Base-by-base conservation (phyloP, 2,329 filamentous ascomycete species). In the Alternaria infectoria region DNA sequence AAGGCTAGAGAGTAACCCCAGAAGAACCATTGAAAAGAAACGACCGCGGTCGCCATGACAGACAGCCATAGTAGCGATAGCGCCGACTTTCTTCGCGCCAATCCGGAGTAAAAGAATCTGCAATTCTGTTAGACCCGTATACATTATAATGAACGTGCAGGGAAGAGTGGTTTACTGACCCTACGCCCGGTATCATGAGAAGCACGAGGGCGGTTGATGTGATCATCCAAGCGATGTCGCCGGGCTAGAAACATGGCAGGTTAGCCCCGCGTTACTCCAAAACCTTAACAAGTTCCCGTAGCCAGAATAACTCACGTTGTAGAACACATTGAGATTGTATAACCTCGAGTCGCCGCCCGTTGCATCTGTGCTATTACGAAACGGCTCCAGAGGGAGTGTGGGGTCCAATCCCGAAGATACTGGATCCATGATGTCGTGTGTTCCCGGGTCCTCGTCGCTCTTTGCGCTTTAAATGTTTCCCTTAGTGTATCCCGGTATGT, bases 21-120 rank as follows among this genome's bases (percentile, higher is more conserved):
- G 84, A 97, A 95, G 84, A 96, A 97, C 93, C 93, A 97, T 77
- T 97, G 93, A 82, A 97, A 96, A 54, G 89, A 90, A 64, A 93
- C 88, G 68, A 96, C 88, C 11, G 88, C 91, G 5, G 91, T 88
- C 15, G 92, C 90, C 83, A 97, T 90, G 83, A 97, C 87, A 13
- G 92, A 92, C 5, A 97, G 86, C 86, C 92, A 94, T 79, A 97
- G 91, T 65, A 97, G 86, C 17, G 93, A 92, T 58, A 97, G 85
- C 5, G 93, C 93, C 0, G 93, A 96, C 84, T 97, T 97, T 79
- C 93, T 89, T 60, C 93, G 90, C 15, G 93, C 93, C 15, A 97
- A 90, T 68, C 93, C 93, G 46, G 92, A 95, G 85, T 97, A 97
- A 86, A 97, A 97, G 86, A 97, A 96, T 57, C 93, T 88, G 68